Base-by-base conservation (phyloP, 257 asterid genomes). In the Mitragyna speciosa region DNA sequence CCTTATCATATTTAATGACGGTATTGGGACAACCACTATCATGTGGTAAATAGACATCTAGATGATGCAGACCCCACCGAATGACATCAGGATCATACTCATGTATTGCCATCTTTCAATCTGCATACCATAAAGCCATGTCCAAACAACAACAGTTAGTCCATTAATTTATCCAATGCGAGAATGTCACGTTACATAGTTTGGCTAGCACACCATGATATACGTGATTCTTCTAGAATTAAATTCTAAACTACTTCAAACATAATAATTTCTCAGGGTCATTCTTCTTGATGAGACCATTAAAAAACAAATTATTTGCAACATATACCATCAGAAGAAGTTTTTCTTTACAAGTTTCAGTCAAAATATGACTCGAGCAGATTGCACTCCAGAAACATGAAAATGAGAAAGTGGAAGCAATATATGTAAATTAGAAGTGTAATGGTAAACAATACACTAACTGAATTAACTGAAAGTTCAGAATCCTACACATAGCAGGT, bases 31-130 rank as follows among this genome's bases (percentile, higher is more conserved):
- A 89, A 75, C 93, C 91, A 66, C 89, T 71, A 76, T 87, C 85
- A 51, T 87, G 74, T 43, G 89, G 72, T 20, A 92, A 68, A 82
- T 95, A 91, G 79, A 92, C 92, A 47, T 89, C 97, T 72, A 93
- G 83, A 83, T 84, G 96, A 86, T 94, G 96, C 45, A 94, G 97
- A 61, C 93, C 93, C 98, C 98, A 94, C 48, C 97, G 84, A 78
- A 87, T 90, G 30, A 93, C 93, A 77, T 93, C 97, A 22, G 97
- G 97, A 86, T 94, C 97, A 75, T 59, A 85, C 82, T 94, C 90
- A 82, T 66, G 87, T 82, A 87, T 84, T 51, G 80, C 75, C 92
- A 90, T 88, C 82, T 76, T 72, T 70, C 72, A 47, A 61, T 70
- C 66, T 58, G 56, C n/a, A 51, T 79, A 69, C 77, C 76, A 52